Conservation (phyloP, 1,139 yeast species). For the Lodderomyces beijingensis region DNA sequence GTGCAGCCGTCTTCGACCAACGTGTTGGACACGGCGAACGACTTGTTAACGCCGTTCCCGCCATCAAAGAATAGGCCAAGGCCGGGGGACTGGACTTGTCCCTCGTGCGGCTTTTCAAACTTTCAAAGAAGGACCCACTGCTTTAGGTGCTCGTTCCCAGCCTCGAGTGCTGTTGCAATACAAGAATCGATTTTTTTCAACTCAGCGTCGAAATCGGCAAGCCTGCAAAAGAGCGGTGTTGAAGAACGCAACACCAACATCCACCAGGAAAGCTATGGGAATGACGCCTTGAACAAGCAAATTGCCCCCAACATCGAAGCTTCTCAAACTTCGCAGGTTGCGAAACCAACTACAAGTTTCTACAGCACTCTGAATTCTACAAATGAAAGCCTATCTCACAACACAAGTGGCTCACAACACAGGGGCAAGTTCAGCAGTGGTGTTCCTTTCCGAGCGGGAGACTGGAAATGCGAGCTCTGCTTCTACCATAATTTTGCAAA, state of each 20-base stretch:
- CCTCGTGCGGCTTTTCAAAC: constrained; percentile 91
- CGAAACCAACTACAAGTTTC: no score
- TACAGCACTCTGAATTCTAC: not conserved
- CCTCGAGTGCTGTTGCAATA: constrained; percentile 64
- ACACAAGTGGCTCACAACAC: not conserved
- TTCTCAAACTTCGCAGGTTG: no score
- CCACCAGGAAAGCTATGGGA: constrained; percentile 5
- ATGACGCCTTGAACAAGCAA: constrained; percentile 8
- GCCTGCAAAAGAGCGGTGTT: no score
- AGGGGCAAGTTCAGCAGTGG: constrained; percentile 7
- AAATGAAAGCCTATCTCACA: not conserved
- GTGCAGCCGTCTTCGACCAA: constrained; percentile 80
- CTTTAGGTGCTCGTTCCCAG: constrained; percentile 88
- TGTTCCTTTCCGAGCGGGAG: constrained; percentile 95
- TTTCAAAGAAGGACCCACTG: constrained; percentile 94
- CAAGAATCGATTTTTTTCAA: constrained; percentile 43
- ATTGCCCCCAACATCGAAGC: no score
- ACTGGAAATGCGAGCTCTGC: constrained; percentile 92
- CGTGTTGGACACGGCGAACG: constrained; percentile 78
- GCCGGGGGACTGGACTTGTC: constrained; percentile 98
- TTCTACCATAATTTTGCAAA: constrained; percentile 92
- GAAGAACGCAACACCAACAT: constrained; percentile 8
- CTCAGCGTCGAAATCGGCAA: no score
- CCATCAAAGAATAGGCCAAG: constrained; percentile 86
- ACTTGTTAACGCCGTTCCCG: constrained; percentile 78